Evolutionary conservation across 305 asterid genomes (phyloP), one percentile per base, ranked within the genome.

Genomic region (Nicotiana rustica): DNA sequence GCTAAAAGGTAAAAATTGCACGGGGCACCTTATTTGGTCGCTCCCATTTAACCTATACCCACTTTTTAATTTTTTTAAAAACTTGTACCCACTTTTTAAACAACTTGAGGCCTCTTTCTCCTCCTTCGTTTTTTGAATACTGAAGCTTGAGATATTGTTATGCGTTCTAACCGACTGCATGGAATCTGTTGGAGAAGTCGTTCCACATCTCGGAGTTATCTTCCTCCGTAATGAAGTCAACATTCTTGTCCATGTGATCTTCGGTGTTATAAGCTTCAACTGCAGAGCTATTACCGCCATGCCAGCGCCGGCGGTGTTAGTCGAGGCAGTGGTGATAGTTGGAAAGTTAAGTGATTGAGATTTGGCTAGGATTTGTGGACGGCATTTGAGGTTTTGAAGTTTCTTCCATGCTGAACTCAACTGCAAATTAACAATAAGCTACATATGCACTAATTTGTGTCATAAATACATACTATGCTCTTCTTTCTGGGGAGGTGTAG

Each of bases 151-250:
- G 25, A 25, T 25, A 25, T 25, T 25, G 25, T 25, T 25, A 25
- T 25, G 25, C 25, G 25, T 68, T 69, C 85, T 91, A 2, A 95
- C 91, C 68, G 92, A 81, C 97, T 83, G 87, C 88, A 38, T 83
- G 86, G 86, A 94, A 91, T 25, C 82, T 91, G 21, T 88, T 86
- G 19, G 84, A 83, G 88, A 94, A 89, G 52, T 90, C 83, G 13
- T 86, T 83, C 98, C 97, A 92, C 67, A 85, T 83, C 21, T 86
- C 89, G 35, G 90, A 84, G 83, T 90, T 89, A 62, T 85, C 88
- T 78, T 55, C 88, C 15, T 66, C 79, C 73, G 56, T 44, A 69
- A 19, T 31, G 0, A 66, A 67, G 4, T 70, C 86, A 60, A 17
- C 90, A 36, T 68, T 87, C 18, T 85, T 88, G 56, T 81, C 83